Base-by-base conservation (phyloP, 208 protist genomes). In the Trypanosomatidae sp. region DNA sequence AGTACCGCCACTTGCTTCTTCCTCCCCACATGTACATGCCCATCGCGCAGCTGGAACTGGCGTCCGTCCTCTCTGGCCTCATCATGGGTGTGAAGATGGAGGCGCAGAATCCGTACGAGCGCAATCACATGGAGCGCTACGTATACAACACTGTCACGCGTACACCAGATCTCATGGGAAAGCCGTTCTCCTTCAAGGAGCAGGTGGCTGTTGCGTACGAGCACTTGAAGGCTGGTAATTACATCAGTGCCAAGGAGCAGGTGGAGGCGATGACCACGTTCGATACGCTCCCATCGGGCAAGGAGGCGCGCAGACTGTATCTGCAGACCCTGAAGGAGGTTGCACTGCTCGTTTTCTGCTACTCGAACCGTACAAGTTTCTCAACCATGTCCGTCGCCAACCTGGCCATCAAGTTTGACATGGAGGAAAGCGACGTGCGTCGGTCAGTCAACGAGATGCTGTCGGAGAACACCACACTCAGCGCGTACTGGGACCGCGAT, bases 401-500 rank as follows among this genome's bases (percentile, higher is more conserved):
- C 75, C 82, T 96, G 71, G 75, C 88, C 47, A 83, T 86, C 46
- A 93, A 92, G 78, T 96, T 91, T 66, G 86, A 94, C 36, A 80
- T 96, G 77, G 77, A 73, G 58, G 82, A 86, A 62, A 79, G 78
- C 67, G 73, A 87, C 19, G 88, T 94, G 50, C 89, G 87, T 44
- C 79, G 78, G 25, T 46, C 87, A 6, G 84, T 96, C 52, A 95
- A 90, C 69, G 82, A 85, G 55, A 85, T 93, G 60, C 86, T 96
- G 33, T 84, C 88, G 28, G 90, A 96, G 50, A 81, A 82, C 67
- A 89, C 79, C 59, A 71, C 84, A 13, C 82, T 96, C 30, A 86
- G 91, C 53, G 92, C 88, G 59, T 92, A 91, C 79, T 96, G 92
- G 90, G 92, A 96, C 67, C 86, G 81, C 49, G 88, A 96, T 68